Evolutionary conservation across 176 grass and related monocot species (phyloP).

Genomic region (Elymus sibiricus): DNA sequence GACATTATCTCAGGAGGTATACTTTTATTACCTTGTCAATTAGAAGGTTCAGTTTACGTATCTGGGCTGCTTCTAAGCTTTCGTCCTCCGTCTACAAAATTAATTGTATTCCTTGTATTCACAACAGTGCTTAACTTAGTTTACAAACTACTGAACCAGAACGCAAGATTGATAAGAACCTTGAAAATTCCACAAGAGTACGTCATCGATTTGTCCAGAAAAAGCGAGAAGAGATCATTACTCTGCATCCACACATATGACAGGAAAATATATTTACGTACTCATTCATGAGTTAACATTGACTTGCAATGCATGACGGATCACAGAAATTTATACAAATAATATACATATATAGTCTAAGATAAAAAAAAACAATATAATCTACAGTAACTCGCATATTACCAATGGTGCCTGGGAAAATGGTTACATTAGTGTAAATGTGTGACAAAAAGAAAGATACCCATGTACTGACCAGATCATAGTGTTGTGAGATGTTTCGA

Average conservation of each 20-base stretch:
- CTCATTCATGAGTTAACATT: background rate
- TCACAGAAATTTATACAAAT: background rate
- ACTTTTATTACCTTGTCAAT: constrained; percentile 62
- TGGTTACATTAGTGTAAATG: background rate
- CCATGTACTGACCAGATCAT: constrained; percentile 50
- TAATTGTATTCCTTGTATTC: background rate
- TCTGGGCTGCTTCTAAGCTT: constrained; percentile 67
- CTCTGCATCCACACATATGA: constrained; percentile 31
- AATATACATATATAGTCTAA: background rate
- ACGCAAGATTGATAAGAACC: background rate
- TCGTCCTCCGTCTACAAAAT: constrained; percentile 59
- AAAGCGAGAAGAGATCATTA: constrained; percentile 79
- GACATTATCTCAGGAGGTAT: background rate
- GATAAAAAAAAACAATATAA: too few species aligned
- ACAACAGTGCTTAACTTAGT: background rate
- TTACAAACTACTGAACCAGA: background rate
- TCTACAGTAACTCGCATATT: background rate
- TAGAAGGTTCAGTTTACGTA: constrained; percentile 61
- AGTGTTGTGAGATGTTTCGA: constrained; percentile 75
- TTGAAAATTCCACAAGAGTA: constrained; percentile 83
- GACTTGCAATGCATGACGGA: background rate
- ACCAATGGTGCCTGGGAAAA: background rate
- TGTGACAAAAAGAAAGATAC: background rate
- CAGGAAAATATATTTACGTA: background rate
- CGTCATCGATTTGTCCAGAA: constrained; percentile 87